A percentile compares a stretch with the other conserved stretches of the same genome.
Evolutionary conservation across 2,329 filamentous ascomycete species (phyloP).

Genomic region (Aspergillus sp.): DNA sequence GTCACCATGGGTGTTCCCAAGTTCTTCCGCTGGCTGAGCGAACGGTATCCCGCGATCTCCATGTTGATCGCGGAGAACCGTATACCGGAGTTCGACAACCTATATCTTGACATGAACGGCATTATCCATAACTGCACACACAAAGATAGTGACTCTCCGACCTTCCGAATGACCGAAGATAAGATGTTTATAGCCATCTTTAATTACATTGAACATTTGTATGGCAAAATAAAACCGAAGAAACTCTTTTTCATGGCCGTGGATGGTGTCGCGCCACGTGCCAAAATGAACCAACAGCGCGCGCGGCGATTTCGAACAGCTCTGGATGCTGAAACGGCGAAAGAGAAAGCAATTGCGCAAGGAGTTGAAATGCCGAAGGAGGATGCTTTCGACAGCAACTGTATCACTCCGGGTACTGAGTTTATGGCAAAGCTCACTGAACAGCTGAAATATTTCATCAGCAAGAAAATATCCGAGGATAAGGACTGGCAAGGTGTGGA

Average conservation of each 20-base stretch:
- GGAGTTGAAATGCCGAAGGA: constrained; percentile 93
- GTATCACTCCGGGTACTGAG: constrained; percentile 91
- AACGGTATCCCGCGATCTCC: constrained; percentile 97
- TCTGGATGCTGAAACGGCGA: constrained; percentile 81
- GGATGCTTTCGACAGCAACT: constrained; percentile 97
- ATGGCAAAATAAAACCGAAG: constrained; percentile 97
- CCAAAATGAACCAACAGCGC: constrained; percentile 99
- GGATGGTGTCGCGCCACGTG: constrained; percentile 92
- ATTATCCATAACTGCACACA: constrained; percentile 99
- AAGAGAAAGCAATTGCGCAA: constrained; percentile 86
- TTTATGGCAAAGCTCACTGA: constrained; percentile 97
- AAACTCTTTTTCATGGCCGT: constrained; percentile 99
- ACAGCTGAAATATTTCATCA: constrained; percentile 97
- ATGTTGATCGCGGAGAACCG: constrained; percentile 98
- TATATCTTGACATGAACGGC: constrained; percentile 91
- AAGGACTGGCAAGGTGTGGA: constrained; percentile 97
- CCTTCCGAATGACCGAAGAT: constrained; percentile 91
- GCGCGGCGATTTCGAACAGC: constrained; percentile 93
- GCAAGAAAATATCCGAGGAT: constrained; percentile 97
- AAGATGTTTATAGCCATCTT: constrained; percentile 99
- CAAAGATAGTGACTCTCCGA: constrained; percentile 88
- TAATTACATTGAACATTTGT: constrained; percentile 99
- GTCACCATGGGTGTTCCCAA: constrained; percentile 70
- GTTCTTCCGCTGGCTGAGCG: constrained; percentile 98
- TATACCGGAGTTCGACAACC: constrained; percentile 97